phyloP scores from a whole-genome alignment of 129 eudicot species.

The Lactuca saligna region DNA sequence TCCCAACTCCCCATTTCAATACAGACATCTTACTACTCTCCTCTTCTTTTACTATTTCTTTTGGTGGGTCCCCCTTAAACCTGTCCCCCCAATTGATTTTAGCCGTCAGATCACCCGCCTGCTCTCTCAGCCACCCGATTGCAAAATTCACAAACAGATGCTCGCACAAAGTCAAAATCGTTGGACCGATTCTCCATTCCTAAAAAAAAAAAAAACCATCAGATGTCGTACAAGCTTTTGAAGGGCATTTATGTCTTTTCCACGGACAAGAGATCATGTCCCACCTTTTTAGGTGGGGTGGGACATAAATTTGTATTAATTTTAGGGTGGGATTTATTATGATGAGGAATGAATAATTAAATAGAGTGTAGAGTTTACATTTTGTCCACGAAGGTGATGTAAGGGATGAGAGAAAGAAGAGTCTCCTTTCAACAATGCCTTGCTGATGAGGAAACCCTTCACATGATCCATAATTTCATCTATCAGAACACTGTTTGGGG shows the following conservation, averaged over 20 bases:
- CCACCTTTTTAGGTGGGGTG: too few relatives aligned
- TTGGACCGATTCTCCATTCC: constrained; percentile 98
- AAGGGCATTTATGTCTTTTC: background rate
- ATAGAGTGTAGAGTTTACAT: constrained; percentile 41
- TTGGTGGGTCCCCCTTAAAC: constrained; percentile 29
- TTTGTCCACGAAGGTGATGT: constrained; percentile 71
- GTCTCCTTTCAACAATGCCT: constrained; percentile 83
- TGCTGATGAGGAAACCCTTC: constrained; percentile 78
- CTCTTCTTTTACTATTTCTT: constrained; percentile 33
- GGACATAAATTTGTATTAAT: too few relatives aligned
- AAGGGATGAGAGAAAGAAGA: constrained; percentile 55
- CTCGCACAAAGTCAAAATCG: constrained; percentile 86
- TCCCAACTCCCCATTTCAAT: constrained; percentile 82
- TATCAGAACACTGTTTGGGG: constrained; percentile 91
- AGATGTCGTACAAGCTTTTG: background rate
- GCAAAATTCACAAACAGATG: constrained; percentile 93
- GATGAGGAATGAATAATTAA: too few relatives aligned
- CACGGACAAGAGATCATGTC: too few relatives aligned
- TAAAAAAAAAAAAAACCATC: constrained; percentile 20
- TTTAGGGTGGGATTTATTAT: too few relatives aligned
- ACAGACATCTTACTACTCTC: constrained; percentile 42
- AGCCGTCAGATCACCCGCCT: constrained; percentile 50
- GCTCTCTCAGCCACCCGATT: constrained; percentile 72
- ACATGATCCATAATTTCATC: constrained; percentile 90
- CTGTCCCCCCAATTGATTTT: constrained; percentile 44